phyloP scores from a whole-genome alignment of 768 basidiomycete species.

The Macrolepiota dolichaula region DNA sequence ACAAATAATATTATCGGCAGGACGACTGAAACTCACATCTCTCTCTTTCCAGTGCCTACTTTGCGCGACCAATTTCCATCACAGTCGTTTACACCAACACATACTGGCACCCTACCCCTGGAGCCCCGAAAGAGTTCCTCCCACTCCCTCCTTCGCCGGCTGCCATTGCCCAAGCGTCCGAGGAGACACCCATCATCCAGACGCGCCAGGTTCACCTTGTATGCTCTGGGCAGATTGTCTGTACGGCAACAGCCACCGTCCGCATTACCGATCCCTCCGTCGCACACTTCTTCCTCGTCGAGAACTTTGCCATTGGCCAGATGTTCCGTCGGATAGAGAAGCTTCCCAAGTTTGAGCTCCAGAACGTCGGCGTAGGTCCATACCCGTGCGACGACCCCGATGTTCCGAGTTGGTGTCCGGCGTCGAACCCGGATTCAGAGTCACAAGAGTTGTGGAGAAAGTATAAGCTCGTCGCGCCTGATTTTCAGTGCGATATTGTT shows the following conservation, averaged over 20 bases:
- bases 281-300: constrained; percentile 61
- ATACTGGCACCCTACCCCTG: background rate
- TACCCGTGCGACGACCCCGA: background rate
- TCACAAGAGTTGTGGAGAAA: constrained; percentile 45
- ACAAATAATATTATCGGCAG: background rate
- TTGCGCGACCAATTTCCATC: background rate
- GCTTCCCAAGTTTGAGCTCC: background rate
- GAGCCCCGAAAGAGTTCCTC: constrained; percentile 72
- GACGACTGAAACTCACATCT: background rate
- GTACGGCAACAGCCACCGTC: constrained; percentile 64
- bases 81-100: background rate
- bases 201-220: constrained; percentile 64
- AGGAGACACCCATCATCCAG: constrained; percentile 46
- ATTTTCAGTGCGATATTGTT: constrained; percentile 63
- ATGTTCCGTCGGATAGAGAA: constrained; percentile 49
- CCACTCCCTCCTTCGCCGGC: constrained; percentile 85
- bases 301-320: constrained; percentile 67
- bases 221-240: constrained; percentile 51
- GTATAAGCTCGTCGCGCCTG: constrained; percentile 53
- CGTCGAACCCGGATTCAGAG: background rate
- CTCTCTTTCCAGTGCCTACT: background rate
- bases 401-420: background rate
- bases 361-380: background rate
- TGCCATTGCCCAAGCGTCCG: constrained; percentile 46
- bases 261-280: constrained; percentile 52